These are phyloP conservation scores for Beauveria brongniartii DNA, from an alignment of 2,329 filamentous ascomycete genomes.

Conservation along the genomic window DNA sequence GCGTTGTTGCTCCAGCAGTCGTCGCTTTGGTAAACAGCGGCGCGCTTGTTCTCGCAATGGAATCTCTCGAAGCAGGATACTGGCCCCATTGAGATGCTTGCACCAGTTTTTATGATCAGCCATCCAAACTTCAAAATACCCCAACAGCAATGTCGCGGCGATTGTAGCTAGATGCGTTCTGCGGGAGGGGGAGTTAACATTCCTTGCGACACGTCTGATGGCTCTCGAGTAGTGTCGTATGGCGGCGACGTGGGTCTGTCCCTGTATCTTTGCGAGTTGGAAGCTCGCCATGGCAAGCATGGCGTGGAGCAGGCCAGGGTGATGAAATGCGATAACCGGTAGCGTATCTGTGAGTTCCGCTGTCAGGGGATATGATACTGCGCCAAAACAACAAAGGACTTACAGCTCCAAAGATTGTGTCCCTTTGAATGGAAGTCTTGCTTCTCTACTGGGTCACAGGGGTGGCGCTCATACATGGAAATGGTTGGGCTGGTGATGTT, in stretches of 20 bases:
- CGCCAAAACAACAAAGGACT: conserved; percentile 20
- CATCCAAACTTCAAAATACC: conserved; percentile 90
- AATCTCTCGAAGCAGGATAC: conserved; percentile 74
- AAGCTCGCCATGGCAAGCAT: conserved; percentile 82
- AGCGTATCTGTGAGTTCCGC: conserved; percentile 56
- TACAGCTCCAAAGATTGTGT: conserved; percentile 58
- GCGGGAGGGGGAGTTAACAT: conserved; percentile 60
- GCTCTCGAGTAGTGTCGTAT: conserved; percentile 89
- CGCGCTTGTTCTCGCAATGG: conserved; percentile 67
- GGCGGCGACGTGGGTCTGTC: conserved; percentile 66
- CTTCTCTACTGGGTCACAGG: conserved; percentile 57
- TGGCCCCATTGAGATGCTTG: conserved; percentile 78
- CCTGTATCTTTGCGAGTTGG: conserved; percentile 78
- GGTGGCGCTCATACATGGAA: conserved; percentile 79
- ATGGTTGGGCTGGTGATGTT: conserved; percentile 79
- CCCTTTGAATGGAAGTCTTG: conserved; percentile 51
- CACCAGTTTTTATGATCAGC: conserved; percentile 96
- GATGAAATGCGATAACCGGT: conserved; percentile 71
- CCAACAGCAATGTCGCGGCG: conserved; percentile 79
- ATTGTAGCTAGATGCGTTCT: conserved; percentile 72
- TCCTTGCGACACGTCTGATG: conserved; percentile 67
- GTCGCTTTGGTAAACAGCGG: conserved; percentile 57
- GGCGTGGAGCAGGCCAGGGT: conserved; percentile 82
- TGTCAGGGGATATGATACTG: neutral
- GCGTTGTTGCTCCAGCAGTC: conserved; percentile 21